Conservation (phyloP, 2,329 filamentous ascomycete genomes). For the Hymenoscyphus infarciens region DNA sequence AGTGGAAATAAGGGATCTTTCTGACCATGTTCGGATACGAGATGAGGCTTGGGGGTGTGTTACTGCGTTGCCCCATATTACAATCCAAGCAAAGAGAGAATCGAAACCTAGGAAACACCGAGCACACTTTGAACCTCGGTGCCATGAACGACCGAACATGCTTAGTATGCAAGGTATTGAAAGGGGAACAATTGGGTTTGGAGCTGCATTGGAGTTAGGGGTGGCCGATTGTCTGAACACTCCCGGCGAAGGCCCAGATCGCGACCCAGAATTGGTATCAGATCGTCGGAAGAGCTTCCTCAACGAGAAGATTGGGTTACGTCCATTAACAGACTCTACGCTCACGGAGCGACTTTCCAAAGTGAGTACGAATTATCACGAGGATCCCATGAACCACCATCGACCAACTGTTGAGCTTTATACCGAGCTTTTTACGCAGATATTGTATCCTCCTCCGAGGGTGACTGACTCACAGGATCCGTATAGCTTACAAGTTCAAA, state of each 20-base stretch:
- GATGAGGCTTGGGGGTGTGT: conserved; percentile 60
- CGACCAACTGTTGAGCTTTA: conserved; percentile 55
- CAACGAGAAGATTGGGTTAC: conserved; percentile 40
- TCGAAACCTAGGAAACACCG: conserved; percentile 28
- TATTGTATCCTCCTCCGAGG: conserved; percentile 54
- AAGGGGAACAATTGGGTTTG: conserved; percentile 66
- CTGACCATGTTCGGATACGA: conserved; percentile 61
- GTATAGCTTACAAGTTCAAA: conserved; percentile 65
- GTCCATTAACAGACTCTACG: conserved; percentile 53
- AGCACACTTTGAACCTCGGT: conserved; percentile 32
- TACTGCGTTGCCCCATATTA: conserved; percentile 62
- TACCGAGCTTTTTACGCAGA: conserved; percentile 57
- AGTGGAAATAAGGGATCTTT: conserved; percentile 58
- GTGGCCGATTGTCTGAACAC: conserved; percentile 56
- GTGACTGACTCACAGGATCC: conserved; percentile 56
- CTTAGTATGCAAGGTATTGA: conserved; percentile 69
- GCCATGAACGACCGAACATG: conserved; percentile 56
- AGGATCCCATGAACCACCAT: conserved; percentile 48
- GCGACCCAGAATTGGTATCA: conserved; percentile 17
- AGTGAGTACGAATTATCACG: conserved; percentile 53
- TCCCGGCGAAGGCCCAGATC: not conserved
- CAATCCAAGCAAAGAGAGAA: conserved; percentile 46
- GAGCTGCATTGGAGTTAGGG: conserved; percentile 62
- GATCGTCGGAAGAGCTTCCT: conserved; percentile 29
- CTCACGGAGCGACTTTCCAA: conserved; percentile 54